Percentiles rank a stretch among this genome's conserved stretches.
Evolutionary conservation across 176 grass and related monocot genomes (phyloP).

Genomic region (Secale cereale): DNA sequence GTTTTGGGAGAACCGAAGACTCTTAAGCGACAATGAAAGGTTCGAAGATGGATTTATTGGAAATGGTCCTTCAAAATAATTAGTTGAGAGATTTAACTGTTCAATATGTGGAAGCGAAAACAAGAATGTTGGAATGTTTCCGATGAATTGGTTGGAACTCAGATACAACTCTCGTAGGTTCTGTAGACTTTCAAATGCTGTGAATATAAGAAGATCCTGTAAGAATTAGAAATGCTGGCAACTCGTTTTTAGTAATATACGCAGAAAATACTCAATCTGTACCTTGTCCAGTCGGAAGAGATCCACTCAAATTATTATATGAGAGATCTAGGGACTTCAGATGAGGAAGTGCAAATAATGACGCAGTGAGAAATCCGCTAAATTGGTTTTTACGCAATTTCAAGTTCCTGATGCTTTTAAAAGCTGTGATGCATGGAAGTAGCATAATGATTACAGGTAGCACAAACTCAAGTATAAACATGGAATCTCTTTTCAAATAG

Average conservation of each 20-base stretch:
- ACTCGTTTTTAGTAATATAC: neutral
- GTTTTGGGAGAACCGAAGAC: neutral
- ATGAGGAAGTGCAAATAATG: neutral
- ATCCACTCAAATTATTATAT: neutral
- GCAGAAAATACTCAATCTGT: neutral
- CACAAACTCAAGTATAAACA: neutral
- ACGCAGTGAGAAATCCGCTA: neutral
- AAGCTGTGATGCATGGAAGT: neutral
- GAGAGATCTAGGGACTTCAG: conserved; percentile 1
- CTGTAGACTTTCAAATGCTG: neutral
- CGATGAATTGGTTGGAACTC: neutral
- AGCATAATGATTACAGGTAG: neutral
- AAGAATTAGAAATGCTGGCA: neutral
- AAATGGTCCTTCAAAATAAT: conserved; percentile 12
- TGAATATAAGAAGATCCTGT: neutral
- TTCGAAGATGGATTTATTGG: neutral
- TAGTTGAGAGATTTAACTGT: neutral
- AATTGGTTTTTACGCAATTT: neutral
- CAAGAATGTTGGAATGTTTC: neutral
- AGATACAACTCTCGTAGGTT: conserved; percentile 20
- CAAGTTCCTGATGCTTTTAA: neutral
- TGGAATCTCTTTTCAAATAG: neutral
- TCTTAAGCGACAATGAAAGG: neutral
- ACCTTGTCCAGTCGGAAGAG: neutral
- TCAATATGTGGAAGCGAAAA: conserved; percentile 11